Evolutionary conservation across 108 stramenopile species (phyloP).

Genomic region (Parietichytrium sp.): DNA sequence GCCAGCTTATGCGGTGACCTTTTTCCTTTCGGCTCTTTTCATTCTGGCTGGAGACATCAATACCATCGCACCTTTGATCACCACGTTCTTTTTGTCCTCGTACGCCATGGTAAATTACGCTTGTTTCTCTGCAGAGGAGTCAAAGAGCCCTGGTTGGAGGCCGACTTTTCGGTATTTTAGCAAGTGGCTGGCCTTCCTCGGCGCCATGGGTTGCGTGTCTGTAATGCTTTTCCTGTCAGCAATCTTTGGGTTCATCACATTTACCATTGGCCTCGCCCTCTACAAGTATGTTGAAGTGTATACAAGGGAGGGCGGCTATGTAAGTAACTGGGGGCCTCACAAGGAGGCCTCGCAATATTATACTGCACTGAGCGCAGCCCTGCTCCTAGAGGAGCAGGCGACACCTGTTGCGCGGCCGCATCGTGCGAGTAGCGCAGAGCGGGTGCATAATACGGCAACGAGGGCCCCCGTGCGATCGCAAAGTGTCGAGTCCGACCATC

Average conservation of each 20-base stretch:
- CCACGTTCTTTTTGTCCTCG: constrained; percentile 73
- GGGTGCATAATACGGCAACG: no score
- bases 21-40: not conserved
- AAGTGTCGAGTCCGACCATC: not conserved
- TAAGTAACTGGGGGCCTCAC: constrained; percentile 22
- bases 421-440: no score
- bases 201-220: constrained; percentile 63
- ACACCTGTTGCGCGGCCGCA: no score
- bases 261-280: constrained; percentile 51
- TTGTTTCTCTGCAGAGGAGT: constrained; percentile 67
- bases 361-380: not conserved
- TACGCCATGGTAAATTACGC: constrained; percentile 70
- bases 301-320: not conserved
- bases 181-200: constrained; percentile 68
- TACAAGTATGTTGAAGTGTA: constrained; percentile 57
- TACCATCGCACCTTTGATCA: constrained; percentile 69
- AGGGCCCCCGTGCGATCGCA: no score
- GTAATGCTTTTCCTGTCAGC: constrained; percentile 62
- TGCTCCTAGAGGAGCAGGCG: constrained; percentile 10
- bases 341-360: not conserved
- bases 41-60: constrained; percentile 70
- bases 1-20: constrained; percentile 40
- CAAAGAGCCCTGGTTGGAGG: constrained; percentile 72
- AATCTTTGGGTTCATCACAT: constrained; percentile 48
- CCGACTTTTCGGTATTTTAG: constrained; percentile 71